A percentile compares a stretch with the other conserved stretches of the same genome.
phyloP scores from a whole-genome alignment of 1,284 basidiomycete genomes.

The Cutaneotrichosporon cavernicola region DNA sequence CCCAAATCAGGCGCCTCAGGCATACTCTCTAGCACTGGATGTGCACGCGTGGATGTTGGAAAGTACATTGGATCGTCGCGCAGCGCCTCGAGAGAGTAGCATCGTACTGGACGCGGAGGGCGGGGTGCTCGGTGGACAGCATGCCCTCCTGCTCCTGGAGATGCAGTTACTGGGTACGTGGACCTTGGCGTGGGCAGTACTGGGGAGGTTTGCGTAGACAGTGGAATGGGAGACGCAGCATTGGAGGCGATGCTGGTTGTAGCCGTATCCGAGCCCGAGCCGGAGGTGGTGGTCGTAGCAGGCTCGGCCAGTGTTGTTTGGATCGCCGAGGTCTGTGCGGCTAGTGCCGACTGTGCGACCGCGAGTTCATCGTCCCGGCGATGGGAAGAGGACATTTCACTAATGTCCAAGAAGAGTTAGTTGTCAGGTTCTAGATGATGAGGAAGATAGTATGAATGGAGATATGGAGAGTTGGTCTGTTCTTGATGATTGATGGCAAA shows the following conservation, averaged over 20 bases:
- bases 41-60: not conserved
- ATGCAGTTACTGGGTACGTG: not conserved
- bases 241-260: not conserved
- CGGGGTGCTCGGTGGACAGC: not conserved
- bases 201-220: not conserved
- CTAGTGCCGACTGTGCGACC: not conserved
- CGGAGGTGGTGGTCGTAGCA: not conserved
- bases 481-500: too few relatives aligned
- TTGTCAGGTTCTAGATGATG: not conserved
- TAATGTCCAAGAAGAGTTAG: not conserved
- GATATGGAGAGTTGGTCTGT: not conserved
- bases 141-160: not conserved
- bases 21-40: not conserved
- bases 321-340: slow-evolving; percentile 1
- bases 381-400: not conserved
- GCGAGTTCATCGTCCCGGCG: not conserved
- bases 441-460: not conserved
- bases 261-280: not conserved
- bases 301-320: not conserved
- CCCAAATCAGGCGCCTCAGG: not conserved
- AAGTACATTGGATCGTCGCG: not conserved
- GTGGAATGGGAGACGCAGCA: not conserved
- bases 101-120: slow-evolving; percentile 4
- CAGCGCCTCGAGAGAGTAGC: slow-evolving; percentile 13
- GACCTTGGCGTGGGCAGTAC: not conserved